phyloP scores from a whole-genome alignment of 1,139 yeast species.

The Hyphopichia khmerensis region DNA sequence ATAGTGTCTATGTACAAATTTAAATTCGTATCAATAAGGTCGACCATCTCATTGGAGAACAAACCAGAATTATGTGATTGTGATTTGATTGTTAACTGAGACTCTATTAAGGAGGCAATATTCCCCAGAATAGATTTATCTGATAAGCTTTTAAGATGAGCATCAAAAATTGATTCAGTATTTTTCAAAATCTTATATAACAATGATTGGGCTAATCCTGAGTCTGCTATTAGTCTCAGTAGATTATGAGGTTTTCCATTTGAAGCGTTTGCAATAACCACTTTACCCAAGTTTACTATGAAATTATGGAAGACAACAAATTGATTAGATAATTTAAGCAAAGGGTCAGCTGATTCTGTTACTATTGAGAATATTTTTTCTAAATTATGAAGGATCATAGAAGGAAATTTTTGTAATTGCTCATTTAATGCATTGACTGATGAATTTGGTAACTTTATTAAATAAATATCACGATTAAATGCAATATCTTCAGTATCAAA shows the following conservation, averaged over 20 bases:
- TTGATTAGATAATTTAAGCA: conserved; percentile 7
- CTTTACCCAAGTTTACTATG: conserved; percentile 19
- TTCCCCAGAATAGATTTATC: neutral
- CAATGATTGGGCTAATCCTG: neutral
- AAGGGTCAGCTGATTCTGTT: neutral
- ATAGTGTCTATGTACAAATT: conserved; percentile 21
- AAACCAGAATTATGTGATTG: conserved; percentile 1
- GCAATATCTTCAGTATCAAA: conserved; percentile 16
- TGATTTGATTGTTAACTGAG: neutral
- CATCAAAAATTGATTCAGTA: conserved; percentile 4
- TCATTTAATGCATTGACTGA: conserved; percentile 6
- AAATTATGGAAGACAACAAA: conserved; percentile 21
- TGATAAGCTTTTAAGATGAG: conserved; percentile 5
- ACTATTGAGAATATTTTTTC: neutral
- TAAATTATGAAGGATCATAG: neutral
- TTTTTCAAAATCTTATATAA: neutral
- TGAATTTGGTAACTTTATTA: conserved; percentile 6
- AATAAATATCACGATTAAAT: conserved; percentile 10
- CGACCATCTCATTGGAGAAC: conserved; percentile 21
- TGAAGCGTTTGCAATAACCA: conserved; percentile 10
- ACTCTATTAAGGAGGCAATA: neutral
- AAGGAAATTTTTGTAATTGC: neutral
- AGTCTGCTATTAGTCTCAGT: neutral
- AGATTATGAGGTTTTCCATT: conserved; percentile 6
- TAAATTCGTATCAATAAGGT: conserved; percentile 25